Evolutionary conservation across 2,329 filamentous ascomycete species (phyloP), one percentile per base, ranked within the genome.

Genomic region (Tolypocladium tundrense): DNA sequence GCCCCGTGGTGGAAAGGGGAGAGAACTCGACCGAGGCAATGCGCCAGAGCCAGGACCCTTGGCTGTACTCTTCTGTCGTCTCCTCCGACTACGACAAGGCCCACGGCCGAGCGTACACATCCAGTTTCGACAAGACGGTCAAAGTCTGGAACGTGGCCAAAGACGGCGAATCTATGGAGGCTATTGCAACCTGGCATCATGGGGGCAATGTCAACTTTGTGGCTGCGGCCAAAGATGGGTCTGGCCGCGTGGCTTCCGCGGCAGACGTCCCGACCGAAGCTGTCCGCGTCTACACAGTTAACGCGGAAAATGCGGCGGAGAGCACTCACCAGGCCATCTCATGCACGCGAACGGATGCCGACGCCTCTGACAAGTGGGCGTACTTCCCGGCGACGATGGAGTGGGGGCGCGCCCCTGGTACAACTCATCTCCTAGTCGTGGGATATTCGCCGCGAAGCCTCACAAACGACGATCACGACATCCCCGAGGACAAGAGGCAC

Each of bases 11-110:
- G 0, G 69, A 76, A 14, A 77, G 76, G 56, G 78, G 78, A 0
- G 80, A 83, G 21, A 86, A 85, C 62, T 74, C 82, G 0, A 76
- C 77, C 3, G 71, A 77, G 1, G 79, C 80, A 0, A 85, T 86
- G 82, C 73, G 78, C 2, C 74, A 77, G 60, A 82, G 77, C 43
- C 83, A 86, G 60, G 81, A 84, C 54, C 81, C 80, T 0, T 87
- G 84, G 83, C 71, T 87, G 0, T 87, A 85, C 63, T 80, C 82
- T 0, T 86, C 84, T 0, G 83, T 87, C 0, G 83, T 85, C 0
- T 81, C 81, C 6, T 84, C 83, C 0, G 81, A 84, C 56, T 83
- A 82, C 61, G 79, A 82, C 58, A 63, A 70, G 1, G 58, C 62
- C 0, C 73, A 73, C 35, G 70, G 75, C 2, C 69, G 79, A 6